These are phyloP conservation scores for Cryphonectria parasitica DNA, from an alignment of 2,329 filamentous ascomycete genomes.

Conservation along the genomic window DNA sequence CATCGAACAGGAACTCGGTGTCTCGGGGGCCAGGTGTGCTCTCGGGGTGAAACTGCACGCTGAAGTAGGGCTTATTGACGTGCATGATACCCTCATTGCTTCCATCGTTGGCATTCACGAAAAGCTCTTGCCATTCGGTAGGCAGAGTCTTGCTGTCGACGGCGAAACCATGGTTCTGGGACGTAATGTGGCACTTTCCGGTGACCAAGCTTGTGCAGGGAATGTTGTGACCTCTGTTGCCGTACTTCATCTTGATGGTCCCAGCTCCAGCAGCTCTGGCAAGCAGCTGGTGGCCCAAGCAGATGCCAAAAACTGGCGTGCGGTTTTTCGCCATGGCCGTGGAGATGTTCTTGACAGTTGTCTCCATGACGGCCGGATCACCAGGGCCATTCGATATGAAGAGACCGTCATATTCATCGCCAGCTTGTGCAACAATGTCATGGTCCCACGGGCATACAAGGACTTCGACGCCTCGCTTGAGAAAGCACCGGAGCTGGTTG, in stretches of 20 bases:
- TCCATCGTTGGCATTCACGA: constrained; percentile 96
- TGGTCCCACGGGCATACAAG: constrained; percentile 96
- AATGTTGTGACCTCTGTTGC: constrained; percentile 98
- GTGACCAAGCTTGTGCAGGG: constrained; percentile 95
- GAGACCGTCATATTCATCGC: constrained; percentile 89
- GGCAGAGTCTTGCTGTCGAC: constrained; percentile 81
- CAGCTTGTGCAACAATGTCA: constrained; percentile 77
- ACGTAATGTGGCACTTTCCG: constrained; percentile 97
- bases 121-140: constrained; percentile 86
- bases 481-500: constrained; percentile 93
- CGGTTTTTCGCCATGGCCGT: constrained; percentile 76
- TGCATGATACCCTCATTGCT: constrained; percentile 98
- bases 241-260: constrained; percentile 98
- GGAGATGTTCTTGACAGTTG: constrained; percentile 79
- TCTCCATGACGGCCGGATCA: constrained; percentile 83
- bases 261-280: constrained; percentile 83
- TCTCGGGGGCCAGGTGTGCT: constrained; percentile 94
- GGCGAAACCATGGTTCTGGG: constrained; percentile 96
- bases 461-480: constrained; percentile 90
- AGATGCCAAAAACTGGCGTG: constrained; percentile 94
- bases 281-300: constrained; percentile 90
- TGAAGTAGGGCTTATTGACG: constrained; percentile 85
- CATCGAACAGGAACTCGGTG: constrained; percentile 95
- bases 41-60: constrained; percentile 99
- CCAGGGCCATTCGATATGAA: constrained; percentile 98